Percentiles rank a stretch among this genome's conserved stretches.
phyloP scores from a whole-genome alignment of 2,329 filamentous ascomycete genomes.

The Onygenales sp. region DNA sequence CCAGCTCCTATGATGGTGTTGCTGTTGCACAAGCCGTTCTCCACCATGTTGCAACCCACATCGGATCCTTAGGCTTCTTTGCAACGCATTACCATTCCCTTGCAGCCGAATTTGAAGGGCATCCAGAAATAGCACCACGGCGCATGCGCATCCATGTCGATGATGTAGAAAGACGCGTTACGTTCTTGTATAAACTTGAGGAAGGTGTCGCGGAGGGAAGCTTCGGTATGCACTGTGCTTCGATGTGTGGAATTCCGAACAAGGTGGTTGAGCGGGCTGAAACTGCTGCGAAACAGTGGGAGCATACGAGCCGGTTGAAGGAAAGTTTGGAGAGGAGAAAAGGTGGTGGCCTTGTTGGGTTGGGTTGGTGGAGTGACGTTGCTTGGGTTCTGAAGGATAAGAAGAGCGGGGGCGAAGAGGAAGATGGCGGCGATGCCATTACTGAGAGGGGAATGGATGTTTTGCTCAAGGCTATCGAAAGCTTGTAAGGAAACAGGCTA shows the following conservation, averaged over 20 bases:
- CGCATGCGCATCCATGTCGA: constrained; percentile 96
- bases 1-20: constrained; percentile 90
- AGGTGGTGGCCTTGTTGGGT: constrained; percentile 68
- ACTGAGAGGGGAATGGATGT: constrained; percentile 47
- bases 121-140: constrained; percentile 77
- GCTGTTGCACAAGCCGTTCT: constrained; percentile 93
- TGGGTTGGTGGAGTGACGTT: constrained; percentile 83
- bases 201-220: constrained; percentile 89
- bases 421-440: constrained; percentile 27
- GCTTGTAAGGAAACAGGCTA: constrained; percentile 30
- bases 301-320: constrained; percentile 84
- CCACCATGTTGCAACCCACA: constrained; percentile 89
- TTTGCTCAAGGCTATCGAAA: constrained; percentile 47
- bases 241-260: constrained; percentile 88
- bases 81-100: constrained; percentile 96
- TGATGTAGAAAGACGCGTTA: constrained; percentile 72
- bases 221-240: constrained; percentile 97
- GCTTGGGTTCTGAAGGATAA: constrained; percentile 60
- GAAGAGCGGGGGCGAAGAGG: constrained; percentile 11
- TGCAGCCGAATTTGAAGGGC: constrained; percentile 77
- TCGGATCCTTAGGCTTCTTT: constrained; percentile 92
- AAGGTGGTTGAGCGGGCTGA: constrained; percentile 81
- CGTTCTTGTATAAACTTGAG: constrained; percentile 91
- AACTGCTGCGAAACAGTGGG: constrained; percentile 81
- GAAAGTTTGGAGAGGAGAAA: constrained; percentile 77